Percentiles rank a stretch among this genome's conserved stretches.
Evolutionary conservation across 2,329 filamentous ascomycete species (phyloP).

Genomic region (Metarhizium brunneum): DNA sequence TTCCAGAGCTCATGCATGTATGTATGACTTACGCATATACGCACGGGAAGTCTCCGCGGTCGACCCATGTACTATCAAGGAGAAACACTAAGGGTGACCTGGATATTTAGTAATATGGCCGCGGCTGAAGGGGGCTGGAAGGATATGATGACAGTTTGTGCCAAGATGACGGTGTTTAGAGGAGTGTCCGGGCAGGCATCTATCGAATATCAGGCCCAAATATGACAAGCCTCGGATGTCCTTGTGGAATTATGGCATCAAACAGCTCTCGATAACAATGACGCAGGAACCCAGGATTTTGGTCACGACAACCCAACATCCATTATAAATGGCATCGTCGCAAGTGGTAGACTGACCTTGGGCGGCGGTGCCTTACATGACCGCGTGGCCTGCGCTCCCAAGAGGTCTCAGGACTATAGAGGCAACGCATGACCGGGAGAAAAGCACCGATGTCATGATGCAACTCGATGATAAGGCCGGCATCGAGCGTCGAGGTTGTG

Average conservation of each 20-base stretch:
- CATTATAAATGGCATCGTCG: constrained; percentile 1
- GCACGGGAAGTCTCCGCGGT: neutral
- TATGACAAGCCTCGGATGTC: neutral
- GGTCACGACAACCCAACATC: neutral
- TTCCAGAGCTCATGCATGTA: neutral
- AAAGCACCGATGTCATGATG: constrained; percentile 18
- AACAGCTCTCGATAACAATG: neutral
- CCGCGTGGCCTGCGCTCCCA: constrained; percentile 16
- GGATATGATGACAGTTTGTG: neutral
- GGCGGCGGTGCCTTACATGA: constrained; percentile 18
- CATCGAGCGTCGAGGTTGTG: constrained; percentile 15
- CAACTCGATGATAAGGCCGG: constrained; percentile 16
- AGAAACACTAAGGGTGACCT: too few species aligned
- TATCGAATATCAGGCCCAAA: neutral
- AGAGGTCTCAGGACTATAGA: constrained; percentile 7
- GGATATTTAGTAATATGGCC: too few species aligned
- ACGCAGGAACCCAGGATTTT: constrained; percentile 4
- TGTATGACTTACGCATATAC: neutral
- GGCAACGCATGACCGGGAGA: constrained; percentile 16
- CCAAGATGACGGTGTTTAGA: neutral
- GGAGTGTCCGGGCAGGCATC: neutral
- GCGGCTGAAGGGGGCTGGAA: too few species aligned
- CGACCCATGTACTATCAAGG: too few species aligned
- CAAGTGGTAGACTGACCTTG: constrained; percentile 10
- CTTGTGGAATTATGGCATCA: too few species aligned